Percentiles rank a stretch among this genome's conserved stretches.
These are phyloP conservation scores for Amanita exitialis DNA, from an alignment of 768 basidiomycete species.

Conservation along the genomic window DNA sequence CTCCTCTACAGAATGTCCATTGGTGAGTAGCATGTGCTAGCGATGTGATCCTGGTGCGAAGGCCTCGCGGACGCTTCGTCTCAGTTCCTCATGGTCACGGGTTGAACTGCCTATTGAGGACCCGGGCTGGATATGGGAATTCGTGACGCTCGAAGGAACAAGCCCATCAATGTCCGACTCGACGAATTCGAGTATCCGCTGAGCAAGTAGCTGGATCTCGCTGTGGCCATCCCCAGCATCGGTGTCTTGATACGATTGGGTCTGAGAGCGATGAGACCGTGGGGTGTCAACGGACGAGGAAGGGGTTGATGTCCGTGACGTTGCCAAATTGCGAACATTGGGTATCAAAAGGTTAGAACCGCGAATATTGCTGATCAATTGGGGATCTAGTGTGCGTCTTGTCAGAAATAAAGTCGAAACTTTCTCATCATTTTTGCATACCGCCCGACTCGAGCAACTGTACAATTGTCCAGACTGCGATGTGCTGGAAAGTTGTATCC, in stretches of 20 bases:
- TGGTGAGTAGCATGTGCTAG: conserved; percentile 15
- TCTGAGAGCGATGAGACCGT: conserved; percentile 54
- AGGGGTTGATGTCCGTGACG: conserved; percentile 58
- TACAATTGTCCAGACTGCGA: conserved; percentile 99
- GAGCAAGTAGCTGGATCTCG: conserved; percentile 81
- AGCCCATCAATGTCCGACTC: conserved; percentile 61
- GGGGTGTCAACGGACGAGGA: conserved; percentile 70
- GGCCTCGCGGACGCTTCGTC: conserved; percentile 76
- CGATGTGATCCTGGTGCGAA: conserved; percentile 59
- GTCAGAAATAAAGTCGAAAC: conserved; percentile 1
- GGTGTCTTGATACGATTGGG: conserved; percentile 72
- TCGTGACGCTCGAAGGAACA: conserved; percentile 49
- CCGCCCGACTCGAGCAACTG: conserved; percentile 95
- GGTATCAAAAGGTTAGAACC: conserved; percentile 72
- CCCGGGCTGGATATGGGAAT: conserved; percentile 60
- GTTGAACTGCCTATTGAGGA: conserved; percentile 57
- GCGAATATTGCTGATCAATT: conserved; percentile 85
- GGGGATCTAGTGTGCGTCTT: conserved; percentile 48
- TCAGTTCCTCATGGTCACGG: conserved; percentile 70
- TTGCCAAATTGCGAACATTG: conserved; percentile 77
- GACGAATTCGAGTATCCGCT: conserved; percentile 80
- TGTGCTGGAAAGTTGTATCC: conserved; percentile 98
- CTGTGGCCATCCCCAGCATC: conserved; percentile 83
- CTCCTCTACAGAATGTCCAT: background rate
- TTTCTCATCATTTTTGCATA: conserved; percentile 18